Conservation (phyloP, 2,329 filamentous ascomycete genomes). For the Coleophoma cylindrospora region DNA sequence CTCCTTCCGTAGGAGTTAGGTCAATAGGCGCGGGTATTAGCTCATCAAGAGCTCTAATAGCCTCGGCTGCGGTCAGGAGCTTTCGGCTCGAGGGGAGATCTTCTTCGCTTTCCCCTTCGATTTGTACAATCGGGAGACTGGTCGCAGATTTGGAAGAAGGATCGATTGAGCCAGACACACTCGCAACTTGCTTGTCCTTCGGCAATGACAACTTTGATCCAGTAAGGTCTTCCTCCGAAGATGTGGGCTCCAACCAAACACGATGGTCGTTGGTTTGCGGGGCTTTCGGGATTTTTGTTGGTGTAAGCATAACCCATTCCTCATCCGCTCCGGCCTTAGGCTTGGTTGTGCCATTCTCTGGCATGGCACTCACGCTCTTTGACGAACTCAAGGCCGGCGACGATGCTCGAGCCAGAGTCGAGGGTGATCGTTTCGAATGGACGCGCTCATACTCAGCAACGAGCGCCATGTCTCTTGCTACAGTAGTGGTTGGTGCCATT, state of each 20-base stretch:
- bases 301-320: slow-evolving; percentile 24
- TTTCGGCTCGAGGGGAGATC: slow-evolving; percentile 9
- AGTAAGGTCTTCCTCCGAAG: slow-evolving; percentile 23
- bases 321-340: slow-evolving; percentile 15
- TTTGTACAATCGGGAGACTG: slow-evolving; percentile 42
- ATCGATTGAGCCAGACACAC: slow-evolving; percentile 35
- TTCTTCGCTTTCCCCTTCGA: slow-evolving; percentile 38
- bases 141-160: slow-evolving; percentile 41
- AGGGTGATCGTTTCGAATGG: slow-evolving; percentile 18
- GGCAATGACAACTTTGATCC: slow-evolving; percentile 9
- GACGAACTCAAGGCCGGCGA: slow-evolving; percentile 11
- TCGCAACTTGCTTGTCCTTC: slow-evolving; percentile 25
- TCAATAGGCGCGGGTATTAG: slow-evolving; percentile 3
- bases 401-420: slow-evolving; percentile 3
- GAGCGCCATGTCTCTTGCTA: slow-evolving; percentile 21
- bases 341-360: slow-evolving; percentile 10
- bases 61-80: slow-evolving; percentile 24
- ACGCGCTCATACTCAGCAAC: slow-evolving; percentile 22
- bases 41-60: slow-evolving; percentile 15
- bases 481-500: slow-evolving; percentile 4
- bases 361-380: slow-evolving; percentile 6
- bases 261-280: slow-evolving; percentile 16
- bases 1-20: slow-evolving; percentile 39
- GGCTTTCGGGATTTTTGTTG: slow-evolving; percentile 11
- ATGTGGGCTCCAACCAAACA: slow-evolving; percentile 25